Evolutionary conservation across 176 grass and related monocot genomes (phyloP).

Genomic region (Saccharum spontaneum): DNA sequence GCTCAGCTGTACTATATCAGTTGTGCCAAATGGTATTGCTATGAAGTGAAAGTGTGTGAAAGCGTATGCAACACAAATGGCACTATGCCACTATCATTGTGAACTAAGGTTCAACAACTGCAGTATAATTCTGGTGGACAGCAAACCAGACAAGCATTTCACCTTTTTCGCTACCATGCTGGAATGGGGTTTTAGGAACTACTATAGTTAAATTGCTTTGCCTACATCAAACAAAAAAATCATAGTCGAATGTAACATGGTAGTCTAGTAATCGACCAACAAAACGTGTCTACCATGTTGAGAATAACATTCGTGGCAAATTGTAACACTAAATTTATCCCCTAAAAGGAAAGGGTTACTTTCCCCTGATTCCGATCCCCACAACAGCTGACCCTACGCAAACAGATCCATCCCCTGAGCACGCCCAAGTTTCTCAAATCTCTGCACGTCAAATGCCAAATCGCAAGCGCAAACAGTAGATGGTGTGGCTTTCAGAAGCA

Average conservation of each 20-base stretch:
- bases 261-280: neutral
- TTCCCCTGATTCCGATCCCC: neutral
- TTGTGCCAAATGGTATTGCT: neutral
- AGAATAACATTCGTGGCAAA: neutral
- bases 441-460: neutral
- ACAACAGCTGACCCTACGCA: neutral
- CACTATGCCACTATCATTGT: neutral
- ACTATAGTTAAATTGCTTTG: neutral
- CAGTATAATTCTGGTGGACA: neutral
- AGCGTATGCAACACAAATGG: neutral
- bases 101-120: neutral
- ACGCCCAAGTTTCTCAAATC: neutral
- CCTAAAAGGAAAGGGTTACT: neutral
- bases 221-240: neutral
- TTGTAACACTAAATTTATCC: neutral
- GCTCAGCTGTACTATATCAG: neutral
- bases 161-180: neutral
- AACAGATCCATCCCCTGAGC: constrained; percentile 18
- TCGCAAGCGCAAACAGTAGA: constrained; percentile 13
- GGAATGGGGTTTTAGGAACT: neutral
- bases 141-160: neutral
- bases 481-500: neutral
- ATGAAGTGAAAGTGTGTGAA: neutral
- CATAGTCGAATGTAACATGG: neutral
- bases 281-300: neutral